Base-by-base conservation (phyloP, 371 early-diverging fungal genomes). In the Rhizopus delemar region DNA sequence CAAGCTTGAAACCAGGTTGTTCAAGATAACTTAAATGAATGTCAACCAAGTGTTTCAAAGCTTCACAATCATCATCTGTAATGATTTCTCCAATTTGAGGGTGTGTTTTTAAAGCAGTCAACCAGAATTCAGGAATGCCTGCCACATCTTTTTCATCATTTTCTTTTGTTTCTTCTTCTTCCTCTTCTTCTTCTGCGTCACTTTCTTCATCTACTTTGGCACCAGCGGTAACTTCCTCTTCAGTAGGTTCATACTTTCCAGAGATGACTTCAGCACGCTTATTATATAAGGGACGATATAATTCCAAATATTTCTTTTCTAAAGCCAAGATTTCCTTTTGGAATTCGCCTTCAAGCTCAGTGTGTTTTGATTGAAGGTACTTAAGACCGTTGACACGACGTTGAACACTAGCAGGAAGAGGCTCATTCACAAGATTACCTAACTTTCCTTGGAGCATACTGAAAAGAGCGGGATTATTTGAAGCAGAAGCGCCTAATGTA, bases 121-220 rank as follows among this genome's bases (percentile, higher is more conserved):
- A 83, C 99, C 99, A 98, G 88, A 98, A 98, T 57, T 90, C 87
- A 59, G 91, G 91, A 43, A 92, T 85, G 65, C 91, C 93, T 56
- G 29, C 58, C 4, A 57, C 60, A 12, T 69, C 22, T 22, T 22
- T 66, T 11, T 81, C 55, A 8, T 69, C 84, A 12, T 79, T 82
- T 9, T 81, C 67, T 46, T 83, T 66, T 29, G 69, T 67, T 46
- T 63, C 63, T 39, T 70, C 68, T 8, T 73, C 72, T 22, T 69
- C 67, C 4, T 71, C 65, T 6, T 68, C 73, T 62, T 70, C 12
- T 57, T 60, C 59, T 53, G 51, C 60, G 12, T 67, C 62, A 28
- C 81, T 76, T 3, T 78, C 75, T 62, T 84, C 89, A 36, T 80
- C 87, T 5, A 81, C 80, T 60, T 78, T 84, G 39, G 70, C 80